Base-by-base conservation (phyloP, 306 rosid genomes). In the Delonix regia region DNA sequence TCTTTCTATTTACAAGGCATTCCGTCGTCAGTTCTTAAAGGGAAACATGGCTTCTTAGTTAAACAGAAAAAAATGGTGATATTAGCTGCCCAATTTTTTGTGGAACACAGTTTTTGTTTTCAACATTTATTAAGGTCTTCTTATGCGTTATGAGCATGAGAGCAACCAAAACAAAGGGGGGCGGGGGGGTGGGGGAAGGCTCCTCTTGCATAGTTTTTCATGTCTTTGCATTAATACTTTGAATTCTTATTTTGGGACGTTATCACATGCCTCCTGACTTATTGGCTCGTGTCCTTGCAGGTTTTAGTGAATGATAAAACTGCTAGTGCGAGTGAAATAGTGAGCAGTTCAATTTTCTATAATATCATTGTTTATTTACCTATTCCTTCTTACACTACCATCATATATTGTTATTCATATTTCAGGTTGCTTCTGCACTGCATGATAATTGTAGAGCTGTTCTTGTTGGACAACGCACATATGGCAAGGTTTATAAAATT, bases 311-410 rank as follows among this genome's bases (percentile, higher is more conserved):
- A 95, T 83, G 88, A 85, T 69, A 91, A 83, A 75, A 95, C 99
- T 84, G 99, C 99, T 6, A 95, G 98, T 85, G 97, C 99, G 39
- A 93, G 99, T 86, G 99, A 95, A 95, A 95, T 95, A 70, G 99
- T 95, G 83, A 89, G 99, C 56, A 61, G 63, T 85, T 83, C 18
- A 71, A 18, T 80, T 75, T 78, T 69, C 74, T 51, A 62, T 45
- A 74, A 42, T 27, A 18, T 77, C 19, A 72, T 84, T 87, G 63
- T 75, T 75, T 71, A 76, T 77, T 47, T 56, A 63, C 7, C 63
- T 78, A 52, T 47, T 49, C 39, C 79, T 75, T 71, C 65, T 60
- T 39, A 34, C 49, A 44, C 71, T 63, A 73, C 22, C 61, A 27
- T 41, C 53, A 27, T 57, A 38, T 22, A 62, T 49, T 70, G 25